These are phyloP conservation scores for Alternaria novae-zelandiae DNA, from an alignment of 2,329 filamentous ascomycete species.

Conservation along the genomic window DNA sequence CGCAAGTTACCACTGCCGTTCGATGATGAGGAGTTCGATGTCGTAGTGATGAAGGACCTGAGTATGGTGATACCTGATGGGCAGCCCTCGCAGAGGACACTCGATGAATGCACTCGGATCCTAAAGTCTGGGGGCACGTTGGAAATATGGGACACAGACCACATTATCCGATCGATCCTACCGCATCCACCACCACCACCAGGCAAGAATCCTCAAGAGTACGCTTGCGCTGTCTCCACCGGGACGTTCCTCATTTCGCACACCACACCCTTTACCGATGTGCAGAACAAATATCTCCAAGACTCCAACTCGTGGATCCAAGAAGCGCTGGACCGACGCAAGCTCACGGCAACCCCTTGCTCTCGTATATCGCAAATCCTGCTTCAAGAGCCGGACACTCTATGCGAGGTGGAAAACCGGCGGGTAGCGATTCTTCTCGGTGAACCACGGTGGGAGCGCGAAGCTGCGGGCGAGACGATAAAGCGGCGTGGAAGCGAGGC, in stretches of 20 bases:
- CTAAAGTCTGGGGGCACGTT: slow-evolving; percentile 78
- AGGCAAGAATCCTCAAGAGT: slow-evolving; percentile 65
- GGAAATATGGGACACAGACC: slow-evolving; percentile 90
- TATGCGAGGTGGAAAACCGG: slow-evolving; percentile 73
- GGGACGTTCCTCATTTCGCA: slow-evolving; percentile 83
- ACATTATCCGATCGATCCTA: slow-evolving; percentile 80
- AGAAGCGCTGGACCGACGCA: slow-evolving; percentile 74
- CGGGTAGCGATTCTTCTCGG: slow-evolving; percentile 86
- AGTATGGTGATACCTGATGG: slow-evolving; percentile 69
- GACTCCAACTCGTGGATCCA: slow-evolving; percentile 86
- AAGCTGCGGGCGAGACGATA: slow-evolving; percentile 56
- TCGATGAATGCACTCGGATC: slow-evolving; percentile 78
- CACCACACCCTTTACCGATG: slow-evolving; percentile 80
- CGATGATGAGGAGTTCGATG: slow-evolving; percentile 78
- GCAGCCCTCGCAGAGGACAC: slow-evolving; percentile 59
- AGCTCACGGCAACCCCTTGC: slow-evolving; percentile 77
- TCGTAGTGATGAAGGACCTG: slow-evolving; percentile 87
- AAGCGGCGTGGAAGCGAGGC: slow-evolving; percentile 65
- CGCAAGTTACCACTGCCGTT: slow-evolving; percentile 79
- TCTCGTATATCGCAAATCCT: slow-evolving; percentile 77
- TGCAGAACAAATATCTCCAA: slow-evolving; percentile 80
- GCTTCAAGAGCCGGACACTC: slow-evolving; percentile 76
- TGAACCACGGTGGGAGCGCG: slow-evolving; percentile 85
- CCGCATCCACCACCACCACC: slow-evolving; percentile 73
- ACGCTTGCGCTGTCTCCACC: slow-evolving; percentile 69